Evolutionary conservation across 352 stramenopile genomes (phyloP).

Genomic region (Saprolegnia parasitica): DNA sequence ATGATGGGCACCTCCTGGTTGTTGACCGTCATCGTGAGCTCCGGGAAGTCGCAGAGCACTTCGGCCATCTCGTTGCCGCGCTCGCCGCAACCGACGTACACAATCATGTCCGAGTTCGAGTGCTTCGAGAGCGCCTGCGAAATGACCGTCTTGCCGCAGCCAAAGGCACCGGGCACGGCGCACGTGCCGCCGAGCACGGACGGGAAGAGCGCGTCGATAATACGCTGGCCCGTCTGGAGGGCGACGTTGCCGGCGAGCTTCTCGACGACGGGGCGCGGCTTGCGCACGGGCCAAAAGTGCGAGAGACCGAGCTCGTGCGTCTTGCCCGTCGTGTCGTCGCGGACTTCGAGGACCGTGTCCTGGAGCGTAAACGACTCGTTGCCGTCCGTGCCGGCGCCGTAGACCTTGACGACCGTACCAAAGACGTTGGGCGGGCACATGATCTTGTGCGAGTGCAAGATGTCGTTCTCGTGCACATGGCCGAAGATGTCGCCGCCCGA

Average conservation of each 20-base stretch:
- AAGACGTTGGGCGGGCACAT: constrained; percentile 99
- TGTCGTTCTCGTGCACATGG: constrained; percentile 98
- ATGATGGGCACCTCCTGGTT: constrained; percentile 98
- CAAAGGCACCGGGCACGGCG: constrained; percentile 98
- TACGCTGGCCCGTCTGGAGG: constrained; percentile 97
- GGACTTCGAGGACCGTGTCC: constrained; percentile 98
- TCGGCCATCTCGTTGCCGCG: constrained; percentile 99
- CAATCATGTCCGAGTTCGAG: constrained; percentile 98
- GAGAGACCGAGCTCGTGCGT: constrained; percentile 95
- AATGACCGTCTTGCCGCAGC: constrained; percentile 99
- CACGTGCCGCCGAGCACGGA: constrained; percentile 98
- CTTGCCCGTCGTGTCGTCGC: constrained; percentile 93
- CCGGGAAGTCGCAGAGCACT: constrained; percentile 99
- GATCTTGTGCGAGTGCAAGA: constrained; percentile 98
- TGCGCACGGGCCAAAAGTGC: constrained; percentile 98
- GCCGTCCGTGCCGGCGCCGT: constrained; percentile 93
- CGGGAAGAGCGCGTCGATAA: constrained; percentile 99
- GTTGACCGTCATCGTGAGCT: constrained; percentile 98
- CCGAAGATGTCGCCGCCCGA: constrained; percentile 98
- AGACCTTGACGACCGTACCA: constrained; percentile 98
- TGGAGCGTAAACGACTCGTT: constrained; percentile 96
- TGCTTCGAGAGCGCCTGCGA: constrained; percentile 99
- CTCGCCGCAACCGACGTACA: constrained; percentile 99
- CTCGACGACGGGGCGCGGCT: constrained; percentile 95
- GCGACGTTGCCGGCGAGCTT: constrained; percentile 98